These are phyloP conservation scores for Pichia sp. DNA, from an alignment of 1,139 yeast genomes.

Conservation along the genomic window DNA sequence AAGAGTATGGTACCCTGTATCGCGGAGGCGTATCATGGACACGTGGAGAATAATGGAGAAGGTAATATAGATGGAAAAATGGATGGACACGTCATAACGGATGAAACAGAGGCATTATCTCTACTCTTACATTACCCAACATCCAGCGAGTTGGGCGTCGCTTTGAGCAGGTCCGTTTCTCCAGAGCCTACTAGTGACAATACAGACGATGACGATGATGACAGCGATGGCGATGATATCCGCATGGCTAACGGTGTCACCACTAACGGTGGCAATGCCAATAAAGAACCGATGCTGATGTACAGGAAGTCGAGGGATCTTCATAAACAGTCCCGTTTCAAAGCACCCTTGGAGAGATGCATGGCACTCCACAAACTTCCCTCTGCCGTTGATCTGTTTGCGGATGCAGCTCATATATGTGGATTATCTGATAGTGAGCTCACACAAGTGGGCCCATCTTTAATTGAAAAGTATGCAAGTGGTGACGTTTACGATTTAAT, in stretches of 20 bases:
- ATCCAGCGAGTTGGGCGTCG: not conserved
- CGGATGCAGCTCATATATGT: constrained; percentile 13
- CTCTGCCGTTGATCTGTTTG: constrained; percentile 7
- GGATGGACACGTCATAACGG: constrained; percentile 28
- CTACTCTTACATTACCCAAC: constrained; percentile 54
- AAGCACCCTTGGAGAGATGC: not conserved
- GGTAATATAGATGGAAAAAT: not conserved
- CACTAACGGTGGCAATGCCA: too few relatives aligned
- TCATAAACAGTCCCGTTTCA: not conserved
- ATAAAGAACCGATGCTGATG: constrained; percentile 3
- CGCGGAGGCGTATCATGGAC: not conserved
- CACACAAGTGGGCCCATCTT: constrained; percentile 9
- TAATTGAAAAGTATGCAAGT: constrained; percentile 10
- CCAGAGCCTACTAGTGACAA: too few relatives aligned
- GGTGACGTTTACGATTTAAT: constrained; percentile 10
- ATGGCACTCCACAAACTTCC: constrained; percentile 8
- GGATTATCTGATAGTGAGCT: constrained; percentile 11
- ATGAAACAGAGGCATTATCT: constrained; percentile 56
- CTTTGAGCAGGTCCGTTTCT: not conserved
- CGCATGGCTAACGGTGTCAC: too few relatives aligned
- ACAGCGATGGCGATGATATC: not conserved
- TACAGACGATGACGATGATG: not conserved
- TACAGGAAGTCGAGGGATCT: constrained; percentile 4
- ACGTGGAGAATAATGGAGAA: not conserved
- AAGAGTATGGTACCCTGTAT: constrained; percentile 6